Conservation (phyloP, 1,284 basidiomycete species). For the Earliella scabrosa region DNA sequence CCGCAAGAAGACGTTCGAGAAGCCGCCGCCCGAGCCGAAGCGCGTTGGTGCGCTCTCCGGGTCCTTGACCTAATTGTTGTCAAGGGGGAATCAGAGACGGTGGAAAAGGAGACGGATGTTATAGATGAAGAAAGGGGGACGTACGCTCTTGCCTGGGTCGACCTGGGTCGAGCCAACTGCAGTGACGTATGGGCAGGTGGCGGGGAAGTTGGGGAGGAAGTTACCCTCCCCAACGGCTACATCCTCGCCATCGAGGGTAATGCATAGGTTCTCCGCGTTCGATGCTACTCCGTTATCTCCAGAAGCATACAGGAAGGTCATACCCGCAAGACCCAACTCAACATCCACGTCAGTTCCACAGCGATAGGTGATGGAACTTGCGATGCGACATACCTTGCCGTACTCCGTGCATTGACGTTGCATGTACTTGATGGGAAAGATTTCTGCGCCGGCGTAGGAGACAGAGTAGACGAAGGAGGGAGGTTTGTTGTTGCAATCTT, state of each 20-base stretch:
- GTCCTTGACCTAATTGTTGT: neutral
- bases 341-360: too few species aligned
- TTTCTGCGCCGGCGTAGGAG: slow-evolving; percentile 41
- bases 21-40: slow-evolving; percentile 26
- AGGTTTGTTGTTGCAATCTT: slow-evolving; percentile 40
- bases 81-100: neutral
- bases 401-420: slow-evolving; percentile 44
- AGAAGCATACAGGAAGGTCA: slow-evolving; percentile 55
- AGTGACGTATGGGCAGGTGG: slow-evolving; percentile 28
- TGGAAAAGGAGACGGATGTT: neutral
- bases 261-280: slow-evolving; percentile 41
- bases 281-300: slow-evolving; percentile 60
- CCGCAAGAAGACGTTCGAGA: slow-evolving; percentile 24
- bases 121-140: neutral
- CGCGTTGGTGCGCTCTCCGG: slow-evolving; percentile 20
- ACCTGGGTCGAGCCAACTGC: slow-evolving; percentile 29
- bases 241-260: slow-evolving; percentile 31
- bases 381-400: slow-evolving; percentile 37
- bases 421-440: slow-evolving; percentile 35
- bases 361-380: neutral
- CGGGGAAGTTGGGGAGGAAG: slow-evolving; percentile 28
- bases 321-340: slow-evolving; percentile 47
- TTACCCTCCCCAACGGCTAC: slow-evolving; percentile 33
- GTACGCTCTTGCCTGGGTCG: slow-evolving; percentile 18
- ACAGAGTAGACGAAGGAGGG: slow-evolving; percentile 41